phyloP scores from a whole-genome alignment of 306 rosid genomes.

The Citrullus colocynthis region DNA sequence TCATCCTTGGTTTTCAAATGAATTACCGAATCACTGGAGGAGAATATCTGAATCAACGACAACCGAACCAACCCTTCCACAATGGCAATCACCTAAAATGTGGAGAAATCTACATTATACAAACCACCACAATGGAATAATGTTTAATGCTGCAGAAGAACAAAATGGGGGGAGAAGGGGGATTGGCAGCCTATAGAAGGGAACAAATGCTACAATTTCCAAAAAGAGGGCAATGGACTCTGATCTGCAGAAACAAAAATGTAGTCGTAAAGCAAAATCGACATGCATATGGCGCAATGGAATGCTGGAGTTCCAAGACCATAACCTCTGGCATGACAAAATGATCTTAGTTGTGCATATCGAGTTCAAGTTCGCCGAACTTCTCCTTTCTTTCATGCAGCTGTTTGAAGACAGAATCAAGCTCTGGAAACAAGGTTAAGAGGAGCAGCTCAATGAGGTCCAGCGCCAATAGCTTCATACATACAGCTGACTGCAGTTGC shows the following conservation, averaged over 20 bases:
- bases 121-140: neutral
- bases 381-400: conserved; percentile 61
- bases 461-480: conserved; percentile 72
- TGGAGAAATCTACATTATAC: neutral
- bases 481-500: conserved; percentile 62
- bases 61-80: neutral
- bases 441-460: conserved; percentile 74
- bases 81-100: neutral
- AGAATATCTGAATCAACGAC: neutral
- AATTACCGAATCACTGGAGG: too few species aligned
- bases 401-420: conserved; percentile 51
- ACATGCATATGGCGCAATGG: neutral
- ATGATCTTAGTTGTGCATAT: conserved; percentile 8
- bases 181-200: neutral
- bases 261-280: neutral
- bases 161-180: neutral
- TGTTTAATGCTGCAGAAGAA: neutral
- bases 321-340: neutral
- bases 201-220: neutral
- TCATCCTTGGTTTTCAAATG: too few species aligned
- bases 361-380: conserved; percentile 51
- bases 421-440: conserved; percentile 70
- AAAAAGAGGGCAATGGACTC: neutral
- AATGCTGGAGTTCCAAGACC: neutral
- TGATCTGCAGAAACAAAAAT: conserved; percentile 2